Conservation (phyloP, 257 asterid species). For the Voacanga thouarsii region DNA sequence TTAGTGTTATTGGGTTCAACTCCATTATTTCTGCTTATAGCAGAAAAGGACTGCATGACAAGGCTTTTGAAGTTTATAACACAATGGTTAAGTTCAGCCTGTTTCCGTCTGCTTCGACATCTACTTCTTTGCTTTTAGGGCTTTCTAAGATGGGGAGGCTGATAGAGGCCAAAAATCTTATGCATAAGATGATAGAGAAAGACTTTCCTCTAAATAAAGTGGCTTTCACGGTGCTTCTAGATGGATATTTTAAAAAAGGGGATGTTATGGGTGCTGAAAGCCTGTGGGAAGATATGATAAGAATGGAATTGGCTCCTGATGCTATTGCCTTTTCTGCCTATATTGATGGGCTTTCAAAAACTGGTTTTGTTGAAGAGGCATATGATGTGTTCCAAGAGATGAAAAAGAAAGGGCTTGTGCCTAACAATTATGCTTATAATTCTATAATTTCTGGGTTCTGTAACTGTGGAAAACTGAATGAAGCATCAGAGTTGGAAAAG, state of each 20-base stretch:
- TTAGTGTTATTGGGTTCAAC: constrained; percentile 70
- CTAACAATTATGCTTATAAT: constrained; percentile 77
- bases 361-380: constrained; percentile 67
- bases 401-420: constrained; percentile 63
- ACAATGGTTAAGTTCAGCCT: constrained; percentile 56
- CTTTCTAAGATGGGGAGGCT: constrained; percentile 63
- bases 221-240: constrained; percentile 75
- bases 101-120: constrained; percentile 76
- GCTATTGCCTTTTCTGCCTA: constrained; percentile 87
- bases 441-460: constrained; percentile 80
- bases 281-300: constrained; percentile 81
- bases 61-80: constrained; percentile 68
- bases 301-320: constrained; percentile 73
- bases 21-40: constrained; percentile 73
- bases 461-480: constrained; percentile 49
- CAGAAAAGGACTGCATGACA: constrained; percentile 56
- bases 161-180: constrained; percentile 55
- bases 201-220: constrained; percentile 54
- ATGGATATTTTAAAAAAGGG: constrained; percentile 71
- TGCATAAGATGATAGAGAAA: constrained; percentile 62
- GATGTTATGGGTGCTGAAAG: constrained; percentile 61
- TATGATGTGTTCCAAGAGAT: constrained; percentile 44
- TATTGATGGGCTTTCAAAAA: constrained; percentile 65
- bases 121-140: constrained; percentile 67
- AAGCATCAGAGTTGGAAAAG: constrained; percentile 60